Evolutionary conservation across 768 basidiomycete species (phyloP), one percentile per base, ranked within the genome.

Genomic region (Tulasnella calospora): DNA sequence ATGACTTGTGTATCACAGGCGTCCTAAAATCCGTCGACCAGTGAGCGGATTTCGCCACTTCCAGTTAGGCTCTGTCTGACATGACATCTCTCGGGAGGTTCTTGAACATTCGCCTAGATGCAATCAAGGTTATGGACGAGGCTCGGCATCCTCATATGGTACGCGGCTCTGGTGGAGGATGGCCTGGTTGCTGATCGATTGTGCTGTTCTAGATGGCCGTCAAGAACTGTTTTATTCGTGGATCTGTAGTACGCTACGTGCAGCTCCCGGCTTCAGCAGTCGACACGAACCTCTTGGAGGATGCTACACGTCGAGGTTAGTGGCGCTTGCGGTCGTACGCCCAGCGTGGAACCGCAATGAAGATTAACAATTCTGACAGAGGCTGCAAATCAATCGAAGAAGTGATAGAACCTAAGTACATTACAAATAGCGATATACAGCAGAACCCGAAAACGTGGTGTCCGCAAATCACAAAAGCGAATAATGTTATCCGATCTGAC

Each of bases 141-240:
- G 91, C 92, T 72, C 88, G 94, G 81, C 95, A 99, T 85, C 98
- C 98, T 35, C 98, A 99, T 85, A 98, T 99, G 96, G 97, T 94
- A 79, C 10, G 21, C 46, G 38, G 69, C 12, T 10, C 10, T 33
- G 38, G 35, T n/a, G 51, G 51, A 5, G n/a, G 51, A 51, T 33
- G 2, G 13, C 61, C n/a, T 71, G 3, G 27, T 44, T 12, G n/a
- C 51, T 51, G 51, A 51, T 51, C n/a, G 51, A 51, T 27, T 41
- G 17, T 27, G 55, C 21, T 13, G 17, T 40, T 44, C 13, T 81
- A 99, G 97, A 96, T 98, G 91, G 96, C 97, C 0, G 96, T 99
- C 61, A 97, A 96, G 87, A 99, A 99, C 84, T 98, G 96, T 84
- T 99, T 99, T 83, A 99, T 99, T 82, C 92, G 98, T 61, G 98